Percentiles rank a stretch among this genome's conserved stretches.
These are phyloP conservation scores for Blastomyces emzantsi DNA, from an alignment of 2,329 filamentous ascomycete genomes.

Conservation along the genomic window DNA sequence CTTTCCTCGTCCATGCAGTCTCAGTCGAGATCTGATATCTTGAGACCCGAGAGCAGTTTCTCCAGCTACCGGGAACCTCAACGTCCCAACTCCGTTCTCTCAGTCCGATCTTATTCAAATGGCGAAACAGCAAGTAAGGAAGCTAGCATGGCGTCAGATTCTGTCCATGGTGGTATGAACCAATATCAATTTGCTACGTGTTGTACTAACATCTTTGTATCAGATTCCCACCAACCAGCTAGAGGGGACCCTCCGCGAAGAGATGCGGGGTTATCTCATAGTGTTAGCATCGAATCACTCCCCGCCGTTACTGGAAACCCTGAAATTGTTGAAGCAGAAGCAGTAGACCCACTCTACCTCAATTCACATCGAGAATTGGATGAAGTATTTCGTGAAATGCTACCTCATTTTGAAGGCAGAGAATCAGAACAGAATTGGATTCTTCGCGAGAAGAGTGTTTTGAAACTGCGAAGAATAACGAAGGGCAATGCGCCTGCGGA, in stretches of 20 bases:
- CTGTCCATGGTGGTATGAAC: conserved; percentile 6
- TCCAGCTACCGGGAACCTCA: conserved; percentile 20
- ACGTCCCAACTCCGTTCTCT: conserved; percentile 22
- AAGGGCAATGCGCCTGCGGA: conserved; percentile 76
- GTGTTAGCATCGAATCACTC: conserved; percentile 15
- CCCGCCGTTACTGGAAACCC: conserved; percentile 6
- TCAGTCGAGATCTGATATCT: conserved; percentile 18
- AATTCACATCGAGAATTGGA: conserved; percentile 83
- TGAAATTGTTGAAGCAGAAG: conserved; percentile 49
- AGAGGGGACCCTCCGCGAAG: conserved; percentile 13
- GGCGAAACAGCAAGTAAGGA: conserved; percentile 15
- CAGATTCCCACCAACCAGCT: conserved; percentile 1
- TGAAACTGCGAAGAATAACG: conserved; percentile 65
- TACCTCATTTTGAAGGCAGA: conserved; percentile 70
- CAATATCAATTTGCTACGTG: background rate
- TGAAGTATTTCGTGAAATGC: conserved; percentile 75
- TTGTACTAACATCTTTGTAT: background rate
- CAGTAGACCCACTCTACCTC: conserved; percentile 71
- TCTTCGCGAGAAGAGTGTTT: conserved; percentile 70
- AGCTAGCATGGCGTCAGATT: conserved; percentile 3
- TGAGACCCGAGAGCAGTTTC: conserved; percentile 21
- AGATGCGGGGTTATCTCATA: conserved; percentile 13
- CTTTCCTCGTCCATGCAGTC: conserved; percentile 18
- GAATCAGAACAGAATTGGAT: conserved; percentile 91
- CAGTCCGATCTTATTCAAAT: conserved; percentile 15